Evolutionary conservation across 176 grass and related monocot genomes (phyloP).

Genomic region (Avena atlantica): DNA sequence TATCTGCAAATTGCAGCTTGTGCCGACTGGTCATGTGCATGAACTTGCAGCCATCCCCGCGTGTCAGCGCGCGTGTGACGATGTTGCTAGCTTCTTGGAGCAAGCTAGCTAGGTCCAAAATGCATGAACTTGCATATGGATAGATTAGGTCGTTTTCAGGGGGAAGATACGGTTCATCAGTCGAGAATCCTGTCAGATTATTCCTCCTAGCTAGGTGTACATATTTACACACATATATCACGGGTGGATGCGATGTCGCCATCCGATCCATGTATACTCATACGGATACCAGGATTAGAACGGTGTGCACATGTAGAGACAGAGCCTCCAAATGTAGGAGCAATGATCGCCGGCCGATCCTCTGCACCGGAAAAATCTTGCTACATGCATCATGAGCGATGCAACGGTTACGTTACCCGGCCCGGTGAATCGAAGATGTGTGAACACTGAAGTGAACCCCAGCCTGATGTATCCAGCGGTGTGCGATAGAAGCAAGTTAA

Average conservation of each 20-base stretch:
- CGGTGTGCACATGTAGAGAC: background rate
- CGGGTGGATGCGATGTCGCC: slow-evolving; percentile 5
- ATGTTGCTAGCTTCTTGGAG: background rate
- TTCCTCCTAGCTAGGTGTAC: background rate
- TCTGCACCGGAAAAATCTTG: background rate
- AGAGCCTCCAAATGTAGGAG: background rate
- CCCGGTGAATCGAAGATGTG: background rate
- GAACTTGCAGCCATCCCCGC: too few species aligned
- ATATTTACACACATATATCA: background rate
- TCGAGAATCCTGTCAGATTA: slow-evolving; percentile 39
- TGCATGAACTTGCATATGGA: background rate
- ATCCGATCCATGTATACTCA: background rate
- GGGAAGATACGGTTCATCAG: background rate
- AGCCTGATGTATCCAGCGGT: background rate
- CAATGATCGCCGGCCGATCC: slow-evolving; percentile 6
- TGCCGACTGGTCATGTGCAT: too few species aligned
- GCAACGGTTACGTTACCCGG: background rate
- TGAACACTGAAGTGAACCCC: background rate
- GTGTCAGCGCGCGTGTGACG: too few species aligned
- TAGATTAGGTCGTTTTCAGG: background rate
- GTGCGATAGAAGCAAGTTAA: slow-evolving; percentile 11
- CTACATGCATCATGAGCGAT: background rate
- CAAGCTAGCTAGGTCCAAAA: background rate
- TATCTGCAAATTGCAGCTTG: background rate
- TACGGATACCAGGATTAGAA: slow-evolving; percentile 21